Evolutionary conservation across 441 rosid genomes (phyloP).

Genomic region (Syzygium syzygioides): DNA sequence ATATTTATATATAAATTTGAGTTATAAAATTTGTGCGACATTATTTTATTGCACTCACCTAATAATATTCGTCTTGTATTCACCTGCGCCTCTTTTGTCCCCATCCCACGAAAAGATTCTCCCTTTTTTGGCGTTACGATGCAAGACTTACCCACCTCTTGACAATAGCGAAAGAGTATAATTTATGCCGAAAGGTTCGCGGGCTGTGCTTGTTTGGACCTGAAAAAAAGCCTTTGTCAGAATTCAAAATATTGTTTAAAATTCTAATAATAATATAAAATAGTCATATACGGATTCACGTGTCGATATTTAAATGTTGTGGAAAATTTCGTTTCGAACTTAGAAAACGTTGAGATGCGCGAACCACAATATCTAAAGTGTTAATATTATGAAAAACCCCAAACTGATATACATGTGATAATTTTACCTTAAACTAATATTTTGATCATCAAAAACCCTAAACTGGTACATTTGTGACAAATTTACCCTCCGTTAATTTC

Average conservation of each 20-base stretch:
- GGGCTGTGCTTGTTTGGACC: background rate
- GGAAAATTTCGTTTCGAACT: background rate
- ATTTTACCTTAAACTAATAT: too few relatives aligned
- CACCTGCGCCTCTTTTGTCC: background rate
- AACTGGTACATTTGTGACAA: too few relatives aligned
- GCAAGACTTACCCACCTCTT: background rate
- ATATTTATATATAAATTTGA: background rate
- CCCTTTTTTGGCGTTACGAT: background rate
- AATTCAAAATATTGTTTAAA: background rate
- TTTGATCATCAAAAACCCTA: too few relatives aligned
- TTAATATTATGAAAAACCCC: too few relatives aligned
- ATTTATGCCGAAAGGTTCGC: background rate
- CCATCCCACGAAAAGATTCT: background rate
- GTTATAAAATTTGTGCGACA: background rate
- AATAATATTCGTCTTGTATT: background rate
- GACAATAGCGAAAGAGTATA: background rate
- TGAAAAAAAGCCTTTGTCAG: background rate
- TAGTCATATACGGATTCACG: fast-evolving
- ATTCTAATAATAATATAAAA: background rate
- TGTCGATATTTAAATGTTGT: fast-evolving
- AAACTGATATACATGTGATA: too few relatives aligned
- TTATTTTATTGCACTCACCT: background rate
- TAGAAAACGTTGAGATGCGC: fast-evolving
- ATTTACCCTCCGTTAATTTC: too few relatives aligned
- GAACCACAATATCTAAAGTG: too few relatives aligned